These are phyloP conservation scores for Verticillium dahliae DNA, from an alignment of 2,329 filamentous ascomycete genomes.

Conservation along the genomic window DNA sequence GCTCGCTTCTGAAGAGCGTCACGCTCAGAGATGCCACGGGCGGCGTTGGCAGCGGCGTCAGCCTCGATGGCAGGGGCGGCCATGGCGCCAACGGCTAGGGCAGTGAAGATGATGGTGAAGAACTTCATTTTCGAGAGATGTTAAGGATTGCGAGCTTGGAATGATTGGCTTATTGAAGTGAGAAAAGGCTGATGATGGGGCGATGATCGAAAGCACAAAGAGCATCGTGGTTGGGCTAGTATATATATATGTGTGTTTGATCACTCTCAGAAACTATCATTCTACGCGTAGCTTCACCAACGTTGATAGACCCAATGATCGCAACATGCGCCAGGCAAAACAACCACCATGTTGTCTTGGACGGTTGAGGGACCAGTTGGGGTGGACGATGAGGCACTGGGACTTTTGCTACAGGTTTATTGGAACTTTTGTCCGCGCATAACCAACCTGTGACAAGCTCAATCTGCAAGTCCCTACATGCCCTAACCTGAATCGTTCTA, in stretches of 20 bases:
- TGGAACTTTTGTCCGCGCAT: background rate
- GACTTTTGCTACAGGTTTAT: background rate
- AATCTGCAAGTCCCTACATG: background rate
- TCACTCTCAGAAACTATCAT: background rate
- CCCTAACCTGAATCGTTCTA: no score
- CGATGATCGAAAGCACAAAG: background rate
- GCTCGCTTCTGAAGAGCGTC: background rate
- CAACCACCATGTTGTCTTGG: no score
- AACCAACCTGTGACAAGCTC: background rate
- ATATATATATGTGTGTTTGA: background rate
- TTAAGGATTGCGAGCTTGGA: background rate
- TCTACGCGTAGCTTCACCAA: no score
- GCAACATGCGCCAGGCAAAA: background rate
- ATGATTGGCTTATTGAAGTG: background rate
- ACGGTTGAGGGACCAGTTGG: background rate
- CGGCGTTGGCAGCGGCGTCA: background rate
- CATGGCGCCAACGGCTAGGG: background rate
- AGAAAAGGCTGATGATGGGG: background rate
- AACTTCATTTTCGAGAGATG: background rate
- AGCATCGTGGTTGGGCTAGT: background rate
- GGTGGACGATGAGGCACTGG: background rate
- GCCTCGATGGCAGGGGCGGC: background rate
- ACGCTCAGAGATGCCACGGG: background rate
- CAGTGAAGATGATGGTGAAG: background rate
- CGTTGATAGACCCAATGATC: background rate